Base-by-base conservation (phyloP, 2,329 filamentous ascomycete genomes). In the Arthroderma uncinatum region DNA sequence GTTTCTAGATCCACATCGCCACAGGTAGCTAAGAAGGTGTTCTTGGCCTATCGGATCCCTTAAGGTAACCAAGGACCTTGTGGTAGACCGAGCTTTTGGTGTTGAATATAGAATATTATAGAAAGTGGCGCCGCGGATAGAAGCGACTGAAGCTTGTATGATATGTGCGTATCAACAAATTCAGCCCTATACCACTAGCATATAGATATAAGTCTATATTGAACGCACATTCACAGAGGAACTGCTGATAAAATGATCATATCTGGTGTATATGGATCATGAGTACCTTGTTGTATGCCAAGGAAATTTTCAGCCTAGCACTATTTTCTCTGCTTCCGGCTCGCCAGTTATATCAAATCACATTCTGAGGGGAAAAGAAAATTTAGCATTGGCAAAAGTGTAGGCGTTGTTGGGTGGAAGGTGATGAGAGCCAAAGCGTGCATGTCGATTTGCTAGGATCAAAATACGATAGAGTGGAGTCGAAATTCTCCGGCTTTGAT, bases 281-380 rank as follows among this genome's bases (percentile, higher is more conserved):
- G 47, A 50, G 47, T 50, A 50, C 47, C 47, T 50, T 50, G 47
- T 33, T 16, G 28, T 50, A 50, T 19, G 47, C 47, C 47, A 50
- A 50, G 47, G 47, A 10, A 50, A 16, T 30, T 30, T 50, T 30
- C 7, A 12, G 8, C 23, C 28, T 33, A n/a, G 47, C 47, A 10
- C 28, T n/a, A 12, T 16, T 33, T 30, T 9, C 47, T 54, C 14
- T 8, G 14, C 12, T 6, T 37, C 52, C 2, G 19, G 33, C 34
- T 37, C 33, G 33, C 25, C 14, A 39, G 28, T 39, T 12, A 34
- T 14, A 54, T 16, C 33, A 23, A 53, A 6, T 37, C 33, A 19
- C 8, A 25, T 4, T 19, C n/a, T 30, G 5, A 8, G 28, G 4
- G 10, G 28, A 40, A 54, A 54, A 25, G 7, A 37, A 25, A 37